Evolutionary conservation across 1,139 yeast genomes (phyloP), one percentile per base, ranked within the genome.

Genomic region (Suhomyces bokatorum): DNA sequence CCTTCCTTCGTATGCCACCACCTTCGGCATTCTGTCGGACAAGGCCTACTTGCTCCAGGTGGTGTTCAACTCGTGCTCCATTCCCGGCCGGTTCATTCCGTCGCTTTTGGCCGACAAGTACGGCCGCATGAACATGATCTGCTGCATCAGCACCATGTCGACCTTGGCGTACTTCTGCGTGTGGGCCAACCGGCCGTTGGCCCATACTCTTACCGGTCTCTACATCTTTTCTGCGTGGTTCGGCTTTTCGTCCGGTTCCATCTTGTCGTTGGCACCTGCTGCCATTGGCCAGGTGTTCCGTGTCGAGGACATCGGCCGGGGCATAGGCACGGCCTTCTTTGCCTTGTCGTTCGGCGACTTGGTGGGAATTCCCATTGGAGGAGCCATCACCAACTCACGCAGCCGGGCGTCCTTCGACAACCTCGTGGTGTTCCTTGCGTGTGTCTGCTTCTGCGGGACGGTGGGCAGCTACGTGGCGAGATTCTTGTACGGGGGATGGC

Each of bases 331-430:
- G 4, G 72, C 66, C 6, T 68, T 63, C 48, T 66, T 62, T 47
- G 63, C 61, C 28, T 59, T 66, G 42, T 61, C 70, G 46, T 55
- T 62, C 47, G 68, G 70, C 15, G 67, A 68, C 46, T 59, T 68
- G 37, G 48, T 66, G 24, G 72, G 72, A 0, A 61, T 68, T 13
- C 72, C 72, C 1, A 58, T 68, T 44, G 72, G 70, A 6, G 71
- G 73, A 1, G 72, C 71, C 15, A 66, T 68, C 20, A 61, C 63
- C 3, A 59, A 55, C 13, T 33, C 50, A 22, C 55, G 56, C 6
- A 46, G 58, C 4, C 33, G 46, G n/a, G 48, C 50, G 15, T 51
- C 59, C 20, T 67, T 50, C 43, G 67, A 66, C 39, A 49, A 65
- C 44, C 52, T 67, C 54, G 70, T 66, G 8, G 53, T 62, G 4